A percentile compares a stretch with the other conserved stretches of the same genome.
Evolutionary conservation across 73 alveolate genomes (phyloP).

Genomic region (Symbiodinium pilosum): DNA sequence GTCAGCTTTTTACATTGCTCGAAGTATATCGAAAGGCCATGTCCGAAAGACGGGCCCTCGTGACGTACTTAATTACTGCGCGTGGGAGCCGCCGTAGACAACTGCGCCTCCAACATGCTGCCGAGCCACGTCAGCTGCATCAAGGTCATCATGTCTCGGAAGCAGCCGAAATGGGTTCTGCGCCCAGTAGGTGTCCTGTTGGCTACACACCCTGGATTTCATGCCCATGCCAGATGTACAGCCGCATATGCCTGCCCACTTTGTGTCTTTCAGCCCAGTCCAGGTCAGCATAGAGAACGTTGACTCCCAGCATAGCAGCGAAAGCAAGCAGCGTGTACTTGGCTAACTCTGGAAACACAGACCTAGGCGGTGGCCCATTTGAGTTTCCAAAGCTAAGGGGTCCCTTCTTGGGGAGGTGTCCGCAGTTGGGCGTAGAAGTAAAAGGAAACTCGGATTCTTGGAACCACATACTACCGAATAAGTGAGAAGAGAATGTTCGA

Average conservation of each 20-base stretch:
- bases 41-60: too few species aligned
- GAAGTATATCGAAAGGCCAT: too few species aligned
- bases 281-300: constrained; percentile 42
- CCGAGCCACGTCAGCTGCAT: constrained; percentile 53
- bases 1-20: too few species aligned
- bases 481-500: too few species aligned
- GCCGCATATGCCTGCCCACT: not conserved
- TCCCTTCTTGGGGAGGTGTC: not conserved
- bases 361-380: not conserved
- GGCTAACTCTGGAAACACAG: constrained; percentile 73
- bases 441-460: not conserved
- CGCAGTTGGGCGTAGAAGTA: not conserved
- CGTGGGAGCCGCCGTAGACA: too few species aligned
- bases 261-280: not conserved
- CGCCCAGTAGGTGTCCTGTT: constrained; percentile 73
- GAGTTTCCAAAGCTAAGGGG: not conserved
- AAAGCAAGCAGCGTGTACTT: constrained; percentile 71
- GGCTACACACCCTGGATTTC: not conserved
- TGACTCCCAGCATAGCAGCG: constrained; percentile 50
- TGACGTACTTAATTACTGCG: too few species aligned
- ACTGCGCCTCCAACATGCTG: too few species aligned
- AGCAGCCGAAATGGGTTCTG: constrained; percentile 19
- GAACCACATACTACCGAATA: not conserved
- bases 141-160: constrained; percentile 13
- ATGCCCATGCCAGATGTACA: not conserved